These are phyloP conservation scores for Epichloe brachyelytri DNA, from an alignment of 2,329 filamentous ascomycete species.

Conservation along the genomic window DNA sequence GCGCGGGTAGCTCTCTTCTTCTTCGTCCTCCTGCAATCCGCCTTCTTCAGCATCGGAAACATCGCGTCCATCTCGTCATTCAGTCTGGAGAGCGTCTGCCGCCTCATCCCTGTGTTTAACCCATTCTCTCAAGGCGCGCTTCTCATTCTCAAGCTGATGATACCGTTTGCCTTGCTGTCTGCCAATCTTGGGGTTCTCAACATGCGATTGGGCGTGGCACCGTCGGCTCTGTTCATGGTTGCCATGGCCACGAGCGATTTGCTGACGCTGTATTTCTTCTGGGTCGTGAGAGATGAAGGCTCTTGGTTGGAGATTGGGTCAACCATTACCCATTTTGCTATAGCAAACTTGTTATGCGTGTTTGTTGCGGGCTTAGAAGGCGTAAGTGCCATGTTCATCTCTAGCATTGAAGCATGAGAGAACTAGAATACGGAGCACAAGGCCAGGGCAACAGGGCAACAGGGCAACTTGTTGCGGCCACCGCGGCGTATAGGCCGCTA, in stretches of 20 bases:
- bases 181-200: slow-evolving; percentile 90
- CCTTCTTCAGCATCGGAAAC: slow-evolving; percentile 95
- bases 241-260: slow-evolving; percentile 88
- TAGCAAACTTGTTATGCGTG: slow-evolving; percentile 77
- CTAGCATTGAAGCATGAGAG: slow-evolving; percentile 50
- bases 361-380: slow-evolving; percentile 85
- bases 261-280: slow-evolving; percentile 92
- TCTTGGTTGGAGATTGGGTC: slow-evolving; percentile 97
- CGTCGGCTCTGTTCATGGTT: slow-evolving; percentile 83
- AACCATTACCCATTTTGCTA: slow-evolving; percentile 89
- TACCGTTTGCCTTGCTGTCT: slow-evolving; percentile 85
- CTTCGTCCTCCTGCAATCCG: slow-evolving; percentile 85
- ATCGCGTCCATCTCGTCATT: slow-evolving; percentile 89
- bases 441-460: too few relatives aligned
- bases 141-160: slow-evolving; percentile 76
- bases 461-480: too few relatives aligned
- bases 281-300: slow-evolving; percentile 90
- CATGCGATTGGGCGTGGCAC: slow-evolving; percentile 67
- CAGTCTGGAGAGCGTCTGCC: slow-evolving; percentile 77
- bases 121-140: slow-evolving; percentile 85
- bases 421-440: too few relatives aligned
- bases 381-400: slow-evolving; percentile 73
- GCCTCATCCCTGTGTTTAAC: slow-evolving; percentile 83
- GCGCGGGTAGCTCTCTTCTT: slow-evolving; percentile 86
- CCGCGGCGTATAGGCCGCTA: too few relatives aligned